Percentiles rank a stretch among this genome's conserved stretches.
phyloP scores from a whole-genome alignment of 768 basidiomycete genomes.

The Psilocybe sp. region DNA sequence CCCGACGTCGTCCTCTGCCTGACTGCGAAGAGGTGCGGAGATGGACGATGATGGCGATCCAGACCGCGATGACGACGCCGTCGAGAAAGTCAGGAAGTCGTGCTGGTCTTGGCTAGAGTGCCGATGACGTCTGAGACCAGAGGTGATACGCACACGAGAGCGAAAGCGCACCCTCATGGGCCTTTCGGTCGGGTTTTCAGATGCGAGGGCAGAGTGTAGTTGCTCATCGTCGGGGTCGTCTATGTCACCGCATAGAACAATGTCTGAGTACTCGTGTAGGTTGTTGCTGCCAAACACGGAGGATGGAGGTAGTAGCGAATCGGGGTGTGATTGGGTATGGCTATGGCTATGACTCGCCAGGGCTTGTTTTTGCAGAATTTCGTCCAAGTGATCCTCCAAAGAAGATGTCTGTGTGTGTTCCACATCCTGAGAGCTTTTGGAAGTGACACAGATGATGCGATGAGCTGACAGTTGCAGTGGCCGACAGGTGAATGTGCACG shows the following conservation, averaged over 20 bases:
- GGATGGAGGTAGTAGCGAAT: no score
- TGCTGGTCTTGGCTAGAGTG: conserved; percentile 17
- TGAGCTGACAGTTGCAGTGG: no score
- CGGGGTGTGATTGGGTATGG: no score
- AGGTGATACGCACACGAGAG: conserved; percentile 75
- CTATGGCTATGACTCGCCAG: no score
- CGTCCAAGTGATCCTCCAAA: no score
- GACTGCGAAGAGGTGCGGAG: conserved; percentile 72
- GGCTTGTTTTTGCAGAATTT: no score
- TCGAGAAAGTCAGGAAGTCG: conserved; percentile 21
- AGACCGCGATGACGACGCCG: conserved; percentile 41
- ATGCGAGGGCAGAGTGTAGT: conserved; percentile 12
- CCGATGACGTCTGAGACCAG: conserved; percentile 55
- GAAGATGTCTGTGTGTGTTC: no score
- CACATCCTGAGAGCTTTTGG: no score
- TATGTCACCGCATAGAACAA: conserved; percentile 11
- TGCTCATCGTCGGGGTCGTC: conserved; percentile 16
- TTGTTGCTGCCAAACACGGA: neutral
- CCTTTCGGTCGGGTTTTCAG: conserved; percentile 13
- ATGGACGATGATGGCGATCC: conserved; percentile 78
- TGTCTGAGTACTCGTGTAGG: conserved; percentile 3
- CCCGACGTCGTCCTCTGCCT: conserved; percentile 40
- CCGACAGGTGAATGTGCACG: no score
- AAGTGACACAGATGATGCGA: no score
- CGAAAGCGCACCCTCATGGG: conserved; percentile 57